Base-by-base conservation (phyloP, 2,329 filamentous ascomycete species). In the Arthrobotrys conoides region DNA sequence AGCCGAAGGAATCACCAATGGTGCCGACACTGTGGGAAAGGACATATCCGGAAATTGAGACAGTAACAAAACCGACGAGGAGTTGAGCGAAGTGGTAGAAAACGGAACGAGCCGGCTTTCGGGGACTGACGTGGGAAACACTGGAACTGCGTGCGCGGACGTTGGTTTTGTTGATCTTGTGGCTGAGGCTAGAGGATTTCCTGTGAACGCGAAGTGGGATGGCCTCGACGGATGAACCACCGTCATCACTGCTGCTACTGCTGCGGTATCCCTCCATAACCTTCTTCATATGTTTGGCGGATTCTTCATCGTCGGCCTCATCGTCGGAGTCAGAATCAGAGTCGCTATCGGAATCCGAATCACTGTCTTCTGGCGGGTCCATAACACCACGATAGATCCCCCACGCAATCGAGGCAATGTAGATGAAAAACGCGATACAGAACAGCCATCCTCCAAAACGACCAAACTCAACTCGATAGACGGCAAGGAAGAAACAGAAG, bases 21-120 rank as follows among this genome's bases (percentile, higher is more conserved):
- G 83, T 83, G 2, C 82, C 83, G 14, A 86, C 84, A 46, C 84
- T 84, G 80, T 86, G 86, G 1, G 87, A 85, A 55, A 88, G 85
- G 46, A 88, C 83, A 75, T 87, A 88, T 53, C 86, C 86, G 16
- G 86, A 85, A 3, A 88, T 71, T 1, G 85, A 85, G 20, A 88
- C 83, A 3, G 85, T 83, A 4, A 86, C 33, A 33, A 88, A 83
- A 14, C 86, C 86, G 27, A 87, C 18, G 12, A 86, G 2, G 20
- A 89, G 86, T 10, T 86, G 84, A 51, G 80, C 79, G 20, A 86
- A 76, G 81, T 87, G 85, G 57, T 85, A 85, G 4, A 79, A 30
- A n/a, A 85, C 57, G 12, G 81, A 55, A 81, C 81, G 48, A 81
- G 83, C 67, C 79, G 76, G 76, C 81, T 71, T 63, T 80, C 65